A percentile compares a stretch with the other conserved stretches of the same genome.
Evolutionary conservation across 805 yeast species (phyloP).

Genomic region (Ogataea nonfermentans): DNA sequence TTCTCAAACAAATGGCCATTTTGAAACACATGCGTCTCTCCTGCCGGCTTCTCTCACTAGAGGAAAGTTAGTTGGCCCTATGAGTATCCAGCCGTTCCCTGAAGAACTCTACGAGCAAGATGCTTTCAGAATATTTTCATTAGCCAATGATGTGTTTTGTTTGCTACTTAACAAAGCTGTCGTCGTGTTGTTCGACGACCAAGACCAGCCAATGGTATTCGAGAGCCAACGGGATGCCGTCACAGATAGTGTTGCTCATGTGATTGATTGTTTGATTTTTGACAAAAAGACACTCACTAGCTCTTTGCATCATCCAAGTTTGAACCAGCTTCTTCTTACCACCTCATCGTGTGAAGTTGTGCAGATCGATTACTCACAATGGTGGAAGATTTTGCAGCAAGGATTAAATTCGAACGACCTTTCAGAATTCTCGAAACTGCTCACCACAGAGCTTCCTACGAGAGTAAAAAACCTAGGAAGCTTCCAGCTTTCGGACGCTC

Average conservation of each 20-base stretch:
- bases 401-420: constrained; percentile 22
- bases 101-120: constrained; percentile 46
- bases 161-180: constrained; percentile 24
- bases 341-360: constrained; percentile 24
- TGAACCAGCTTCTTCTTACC: constrained; percentile 17
- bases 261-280: constrained; percentile 18
- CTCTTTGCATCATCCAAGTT: constrained; percentile 23
- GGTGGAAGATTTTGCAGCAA: constrained; percentile 23
- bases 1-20: constrained; percentile 13
- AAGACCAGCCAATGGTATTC: constrained; percentile 27
- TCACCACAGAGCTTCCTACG: constrained; percentile 24
- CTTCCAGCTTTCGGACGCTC: constrained; percentile 11
- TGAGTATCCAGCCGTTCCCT: constrained; percentile 53
- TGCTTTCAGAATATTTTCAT: constrained; percentile 32
- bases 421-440: constrained; percentile 14
- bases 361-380: constrained; percentile 29
- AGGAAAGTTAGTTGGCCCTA: constrained; percentile 46
- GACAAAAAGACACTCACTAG: constrained; percentile 2
- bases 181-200: constrained; percentile 22
- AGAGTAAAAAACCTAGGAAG: constrained; percentile 18
- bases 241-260: constrained; percentile 4
- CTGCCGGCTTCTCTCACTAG: constrained; percentile 21
- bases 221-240: constrained; percentile 15
- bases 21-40: constrained; percentile 2
- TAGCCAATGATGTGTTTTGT: constrained; percentile 27